Evolutionary conservation across 768 basidiomycete species (phyloP).

Genomic region (Amanita rimosa): DNA sequence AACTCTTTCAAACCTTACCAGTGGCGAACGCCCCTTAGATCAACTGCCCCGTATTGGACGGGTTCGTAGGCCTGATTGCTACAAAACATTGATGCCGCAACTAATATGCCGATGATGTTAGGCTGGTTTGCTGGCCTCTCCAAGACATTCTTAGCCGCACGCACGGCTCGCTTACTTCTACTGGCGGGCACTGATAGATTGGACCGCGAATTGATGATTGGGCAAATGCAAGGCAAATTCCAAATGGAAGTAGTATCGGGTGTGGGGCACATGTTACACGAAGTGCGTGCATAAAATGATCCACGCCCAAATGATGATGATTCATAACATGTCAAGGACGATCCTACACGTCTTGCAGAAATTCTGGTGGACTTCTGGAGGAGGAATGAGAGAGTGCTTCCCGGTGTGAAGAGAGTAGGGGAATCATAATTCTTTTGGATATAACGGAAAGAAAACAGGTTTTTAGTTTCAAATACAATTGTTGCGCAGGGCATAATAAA

Average conservation of each 20-base stretch:
- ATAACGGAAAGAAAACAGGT: no score
- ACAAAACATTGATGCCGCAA: not conserved
- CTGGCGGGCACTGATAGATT: constrained; percentile 90
- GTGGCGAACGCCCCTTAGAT: constrained; percentile 80
- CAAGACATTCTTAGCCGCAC: constrained; percentile 60
- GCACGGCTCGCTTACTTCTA: constrained; percentile 78
- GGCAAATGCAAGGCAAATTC: constrained; percentile 95
- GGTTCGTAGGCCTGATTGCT: constrained; percentile 34
- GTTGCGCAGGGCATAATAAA: no score
- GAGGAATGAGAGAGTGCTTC: constrained; percentile 65
- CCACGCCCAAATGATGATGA: not conserved
- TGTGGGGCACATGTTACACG: constrained; percentile 92
- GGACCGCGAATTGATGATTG: constrained; percentile 91
- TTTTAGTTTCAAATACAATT: no score
- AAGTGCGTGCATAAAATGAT: constrained; percentile 36
- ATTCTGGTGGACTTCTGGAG: constrained; percentile 85
- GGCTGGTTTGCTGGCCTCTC: constrained; percentile 91
- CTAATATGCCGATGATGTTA: constrained; percentile 16
- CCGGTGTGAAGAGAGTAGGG: constrained; percentile 51
- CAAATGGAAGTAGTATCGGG: constrained; percentile 81
- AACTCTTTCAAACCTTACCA: constrained; percentile 31
- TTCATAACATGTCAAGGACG: constrained; percentile 46
- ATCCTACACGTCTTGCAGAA: constrained; percentile 71
- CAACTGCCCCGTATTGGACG: constrained; percentile 84
- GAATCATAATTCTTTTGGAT: constrained; percentile 21